These are phyloP conservation scores for Magnaporthiopsis incrustans DNA, from an alignment of 2,329 filamentous ascomycete genomes.

Conservation along the genomic window DNA sequence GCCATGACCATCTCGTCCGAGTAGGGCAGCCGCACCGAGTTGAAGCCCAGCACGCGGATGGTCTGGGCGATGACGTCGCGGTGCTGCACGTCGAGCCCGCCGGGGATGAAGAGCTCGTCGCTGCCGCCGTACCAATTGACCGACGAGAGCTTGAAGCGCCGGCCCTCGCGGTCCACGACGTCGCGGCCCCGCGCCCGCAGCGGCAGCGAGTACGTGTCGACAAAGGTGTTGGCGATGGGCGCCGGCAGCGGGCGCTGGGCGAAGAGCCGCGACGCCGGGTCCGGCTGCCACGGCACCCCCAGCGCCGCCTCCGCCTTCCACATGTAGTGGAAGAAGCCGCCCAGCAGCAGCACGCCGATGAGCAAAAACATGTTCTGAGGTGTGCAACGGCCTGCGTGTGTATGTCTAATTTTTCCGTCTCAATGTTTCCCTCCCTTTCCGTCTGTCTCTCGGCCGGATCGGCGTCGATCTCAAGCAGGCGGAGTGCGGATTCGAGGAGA, in stretches of 20 bases:
- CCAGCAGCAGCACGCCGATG: slow-evolving; percentile 26
- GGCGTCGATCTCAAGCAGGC: background rate
- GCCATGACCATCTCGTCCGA: slow-evolving; percentile 57
- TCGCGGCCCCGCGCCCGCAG: slow-evolving; percentile 51
- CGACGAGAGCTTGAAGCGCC: slow-evolving; percentile 53
- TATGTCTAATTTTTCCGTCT: background rate
- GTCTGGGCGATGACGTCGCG: slow-evolving; percentile 50
- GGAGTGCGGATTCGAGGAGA: background rate
- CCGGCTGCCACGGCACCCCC: slow-evolving; percentile 39
- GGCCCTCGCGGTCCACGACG: slow-evolving; percentile 48
- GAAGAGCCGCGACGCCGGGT: slow-evolving; percentile 37
- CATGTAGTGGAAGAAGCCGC: slow-evolving; percentile 32
- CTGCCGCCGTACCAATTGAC: slow-evolving; percentile 67
- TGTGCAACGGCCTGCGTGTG: background rate
- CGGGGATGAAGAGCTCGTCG: slow-evolving; percentile 56
- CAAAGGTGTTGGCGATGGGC: slow-evolving; percentile 32
- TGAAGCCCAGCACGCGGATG: slow-evolving; percentile 57
- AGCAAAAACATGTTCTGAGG: slow-evolving; percentile 24
- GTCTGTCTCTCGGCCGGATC: too few relatives aligned
- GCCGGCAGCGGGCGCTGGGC: slow-evolving; percentile 38
- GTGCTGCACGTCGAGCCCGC: slow-evolving; percentile 56
- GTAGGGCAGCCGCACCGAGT: slow-evolving; percentile 62
- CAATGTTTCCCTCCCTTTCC: too few relatives aligned
- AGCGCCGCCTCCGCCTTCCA: slow-evolving; percentile 38
- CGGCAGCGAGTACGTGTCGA: slow-evolving; percentile 45